A percentile compares a stretch with the other conserved stretches of the same genome.
Evolutionary conservation across 495 filamentous ascomycete species (phyloP).

Genomic region (Aspergillus campestris): DNA sequence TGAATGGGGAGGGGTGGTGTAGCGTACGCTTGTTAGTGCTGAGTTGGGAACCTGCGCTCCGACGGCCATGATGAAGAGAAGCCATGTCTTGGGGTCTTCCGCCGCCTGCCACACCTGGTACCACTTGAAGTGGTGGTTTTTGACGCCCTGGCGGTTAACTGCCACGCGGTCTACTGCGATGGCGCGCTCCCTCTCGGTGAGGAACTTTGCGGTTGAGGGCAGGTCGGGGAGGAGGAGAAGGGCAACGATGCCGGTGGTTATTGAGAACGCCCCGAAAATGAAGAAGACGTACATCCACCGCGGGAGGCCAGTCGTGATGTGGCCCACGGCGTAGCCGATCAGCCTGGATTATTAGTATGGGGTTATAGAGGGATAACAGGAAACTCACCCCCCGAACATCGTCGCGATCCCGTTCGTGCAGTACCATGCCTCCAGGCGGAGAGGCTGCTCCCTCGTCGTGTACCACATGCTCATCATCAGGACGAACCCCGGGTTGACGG

Average conservation of each 20-base stretch:
- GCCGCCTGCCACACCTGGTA: slow-evolving; percentile 40
- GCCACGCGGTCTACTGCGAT: slow-evolving; percentile 39
- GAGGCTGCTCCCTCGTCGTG: slow-evolving; percentile 42
- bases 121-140: slow-evolving; percentile 40
- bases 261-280: slow-evolving; percentile 35
- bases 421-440: slow-evolving; percentile 47
- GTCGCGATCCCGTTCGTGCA: slow-evolving; percentile 48
- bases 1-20: background rate
- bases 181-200: slow-evolving; percentile 29
- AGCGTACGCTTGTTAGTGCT: slow-evolving; percentile 30
- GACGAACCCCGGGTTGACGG: slow-evolving; percentile 49
- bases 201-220: slow-evolving; percentile 37
- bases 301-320: slow-evolving; percentile 33
- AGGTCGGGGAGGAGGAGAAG: slow-evolving; percentile 35
- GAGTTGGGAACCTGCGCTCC: slow-evolving; percentile 30
- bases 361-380: slow-evolving; percentile 7
- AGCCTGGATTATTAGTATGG: slow-evolving; percentile 26
- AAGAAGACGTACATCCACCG: slow-evolving; percentile 45
- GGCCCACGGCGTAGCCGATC: slow-evolving; percentile 46
- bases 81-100: slow-evolving; percentile 42
- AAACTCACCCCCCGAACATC: slow-evolving; percentile 42
- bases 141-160: slow-evolving; percentile 36
- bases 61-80: slow-evolving; percentile 31
- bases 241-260: slow-evolving; percentile 25
- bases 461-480: slow-evolving; percentile 54